phyloP scores from a whole-genome alignment of 441 rosid species.

The Hura crepitans region DNA sequence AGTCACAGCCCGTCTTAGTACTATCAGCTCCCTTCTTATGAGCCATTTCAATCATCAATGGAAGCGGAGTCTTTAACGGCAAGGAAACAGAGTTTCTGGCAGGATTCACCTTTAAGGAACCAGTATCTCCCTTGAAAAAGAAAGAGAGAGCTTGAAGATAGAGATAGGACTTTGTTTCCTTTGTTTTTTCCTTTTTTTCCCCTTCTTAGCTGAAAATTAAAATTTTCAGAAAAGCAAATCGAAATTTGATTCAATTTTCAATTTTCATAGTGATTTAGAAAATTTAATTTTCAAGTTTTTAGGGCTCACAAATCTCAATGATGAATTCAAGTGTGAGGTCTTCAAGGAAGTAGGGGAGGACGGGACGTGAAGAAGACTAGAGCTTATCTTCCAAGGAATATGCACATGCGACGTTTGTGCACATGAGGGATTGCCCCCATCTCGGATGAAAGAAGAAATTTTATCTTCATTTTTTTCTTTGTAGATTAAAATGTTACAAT shows the following conservation, averaged over 20 bases:
- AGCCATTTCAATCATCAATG: constrained; percentile 70
- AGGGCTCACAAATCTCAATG: constrained; percentile 11
- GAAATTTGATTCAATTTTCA: neutral
- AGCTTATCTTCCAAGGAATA: neutral
- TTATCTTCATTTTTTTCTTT: too few relatives aligned
- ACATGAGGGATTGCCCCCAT: neutral
- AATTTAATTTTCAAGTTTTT: neutral
- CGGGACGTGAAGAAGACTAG: too few relatives aligned
- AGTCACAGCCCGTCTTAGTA: constrained; percentile 95
- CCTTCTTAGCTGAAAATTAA: neutral
- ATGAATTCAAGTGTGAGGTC: neutral
- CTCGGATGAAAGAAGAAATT: too few relatives aligned
- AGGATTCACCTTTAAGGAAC: constrained; percentile 24
- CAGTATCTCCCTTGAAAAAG: constrained; percentile 49
- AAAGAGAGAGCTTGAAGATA: constrained; percentile 51
- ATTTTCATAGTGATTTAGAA: neutral
- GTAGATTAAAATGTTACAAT: too few relatives aligned
- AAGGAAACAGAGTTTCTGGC: constrained; percentile 34
- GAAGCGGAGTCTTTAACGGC: constrained; percentile 46
- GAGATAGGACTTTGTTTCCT: constrained; percentile 46
- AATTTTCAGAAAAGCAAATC: neutral
- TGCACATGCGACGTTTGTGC: neutral
- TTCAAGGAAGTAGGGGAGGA: neutral
- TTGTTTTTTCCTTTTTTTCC: too few relatives aligned
- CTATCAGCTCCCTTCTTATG: constrained; percentile 99